Evolutionary conservation across 768 basidiomycete species (phyloP).

Genomic region (Multifurca ochricompacta): DNA sequence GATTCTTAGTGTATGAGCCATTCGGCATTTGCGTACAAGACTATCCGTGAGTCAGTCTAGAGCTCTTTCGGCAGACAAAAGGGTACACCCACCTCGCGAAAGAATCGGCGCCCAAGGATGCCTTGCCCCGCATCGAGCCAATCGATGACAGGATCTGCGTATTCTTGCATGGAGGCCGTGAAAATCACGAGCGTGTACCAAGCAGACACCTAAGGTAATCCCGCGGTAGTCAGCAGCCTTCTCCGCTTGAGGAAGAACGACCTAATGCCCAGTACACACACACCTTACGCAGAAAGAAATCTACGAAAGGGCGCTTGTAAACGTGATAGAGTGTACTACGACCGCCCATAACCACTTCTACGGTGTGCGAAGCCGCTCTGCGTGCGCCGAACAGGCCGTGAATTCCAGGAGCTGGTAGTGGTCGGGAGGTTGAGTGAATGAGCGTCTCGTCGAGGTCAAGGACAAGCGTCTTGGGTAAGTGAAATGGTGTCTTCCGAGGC

Average conservation of each 20-base stretch:
- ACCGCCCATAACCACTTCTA: slow-evolving; percentile 87
- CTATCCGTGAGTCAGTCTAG: slow-evolving; percentile 31
- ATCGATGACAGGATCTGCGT: slow-evolving; percentile 99
- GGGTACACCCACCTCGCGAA: slow-evolving; percentile 65
- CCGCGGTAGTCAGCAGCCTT: background rate
- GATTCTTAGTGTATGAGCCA: slow-evolving; percentile 92
- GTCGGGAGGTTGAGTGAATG: slow-evolving; percentile 92
- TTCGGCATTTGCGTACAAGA: slow-evolving; percentile 89
- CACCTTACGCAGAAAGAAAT: slow-evolving; percentile 88
- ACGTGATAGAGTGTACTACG: slow-evolving; percentile 93
- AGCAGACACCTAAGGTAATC: slow-evolving; percentile 67
- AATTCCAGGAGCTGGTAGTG: slow-evolving; percentile 43
- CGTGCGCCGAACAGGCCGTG: slow-evolving; percentile 47
- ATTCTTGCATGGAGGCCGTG: slow-evolving; percentile 98
- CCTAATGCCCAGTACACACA: slow-evolving; percentile 18
- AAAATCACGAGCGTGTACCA: slow-evolving; percentile 99
- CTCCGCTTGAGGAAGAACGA: too few relatives aligned
- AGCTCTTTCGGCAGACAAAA: background rate
- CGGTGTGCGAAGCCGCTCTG: slow-evolving; percentile 66
- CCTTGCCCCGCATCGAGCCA: slow-evolving; percentile 96
- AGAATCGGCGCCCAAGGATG: slow-evolving; percentile 80
- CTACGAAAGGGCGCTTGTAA: slow-evolving; percentile 96
- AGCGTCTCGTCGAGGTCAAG: slow-evolving; percentile 97
- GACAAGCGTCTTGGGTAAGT: slow-evolving; percentile 87
- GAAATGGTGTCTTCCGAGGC: slow-evolving; percentile 61